Evolutionary conservation across 768 basidiomycete genomes (phyloP).

Genomic region (Crepidotus variabilis): DNA sequence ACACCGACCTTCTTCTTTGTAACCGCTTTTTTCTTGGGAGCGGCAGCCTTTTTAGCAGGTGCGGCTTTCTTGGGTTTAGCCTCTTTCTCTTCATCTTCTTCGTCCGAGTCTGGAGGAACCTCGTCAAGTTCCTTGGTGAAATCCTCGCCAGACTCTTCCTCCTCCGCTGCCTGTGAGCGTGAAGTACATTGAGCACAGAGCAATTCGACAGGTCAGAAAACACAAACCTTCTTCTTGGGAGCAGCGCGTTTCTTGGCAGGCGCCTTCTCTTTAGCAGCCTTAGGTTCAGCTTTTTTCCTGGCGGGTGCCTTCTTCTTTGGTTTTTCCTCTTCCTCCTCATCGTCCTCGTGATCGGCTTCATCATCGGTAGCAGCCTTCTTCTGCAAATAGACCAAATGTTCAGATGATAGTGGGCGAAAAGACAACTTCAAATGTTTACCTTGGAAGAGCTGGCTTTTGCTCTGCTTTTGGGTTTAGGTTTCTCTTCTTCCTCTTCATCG

Average conservation of each 20-base stretch:
- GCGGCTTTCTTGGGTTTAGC: slow-evolving; percentile 42
- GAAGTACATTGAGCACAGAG: not conserved
- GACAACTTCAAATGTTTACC: not conserved
- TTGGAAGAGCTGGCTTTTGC: slow-evolving; percentile 9
- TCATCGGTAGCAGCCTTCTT: slow-evolving; percentile 5
- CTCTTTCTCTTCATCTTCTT: slow-evolving; percentile 35
- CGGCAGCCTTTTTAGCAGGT: slow-evolving; percentile 9
- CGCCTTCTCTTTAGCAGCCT: slow-evolving; percentile 33
- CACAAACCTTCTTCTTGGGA: slow-evolving; percentile 33
- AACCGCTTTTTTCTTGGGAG: slow-evolving; percentile 8
- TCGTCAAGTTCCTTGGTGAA: slow-evolving; percentile 38
- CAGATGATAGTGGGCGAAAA: not conserved
- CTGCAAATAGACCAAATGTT: not conserved
- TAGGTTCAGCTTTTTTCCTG: slow-evolving; percentile 34
- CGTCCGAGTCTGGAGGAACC: slow-evolving; percentile 32
- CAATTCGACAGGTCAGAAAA: slow-evolving; percentile 2
- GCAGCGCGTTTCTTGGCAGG: slow-evolving; percentile 44
- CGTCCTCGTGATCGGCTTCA: slow-evolving; percentile 15
- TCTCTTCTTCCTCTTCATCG: slow-evolving; percentile 33
- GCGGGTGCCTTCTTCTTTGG: slow-evolving; percentile 44
- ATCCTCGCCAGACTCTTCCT: slow-evolving; percentile 41
- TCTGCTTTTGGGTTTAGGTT: slow-evolving; percentile 44
- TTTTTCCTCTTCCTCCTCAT: slow-evolving; percentile 34
- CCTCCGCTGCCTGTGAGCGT: slow-evolving; percentile 21
- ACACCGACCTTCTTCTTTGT: slow-evolving; percentile 9